A percentile compares a stretch with the other conserved stretches of the same genome.
Conservation (phyloP, 176 grass and related monocot species). For the Chrysopogon serrulatus region DNA sequence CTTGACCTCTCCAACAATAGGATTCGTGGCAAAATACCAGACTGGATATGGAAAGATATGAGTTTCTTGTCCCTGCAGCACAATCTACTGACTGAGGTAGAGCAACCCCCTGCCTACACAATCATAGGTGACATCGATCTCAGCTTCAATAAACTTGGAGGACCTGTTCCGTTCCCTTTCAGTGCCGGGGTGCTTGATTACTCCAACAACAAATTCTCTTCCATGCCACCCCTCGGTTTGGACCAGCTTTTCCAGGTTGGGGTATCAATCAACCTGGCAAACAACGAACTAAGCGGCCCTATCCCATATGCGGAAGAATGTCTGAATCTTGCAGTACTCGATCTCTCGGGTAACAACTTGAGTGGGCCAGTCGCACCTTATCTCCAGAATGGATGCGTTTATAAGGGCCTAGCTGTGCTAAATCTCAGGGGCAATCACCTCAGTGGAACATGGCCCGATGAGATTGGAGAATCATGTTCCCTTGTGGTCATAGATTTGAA, state of each 20-base stretch:
- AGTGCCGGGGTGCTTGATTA: accelerated
- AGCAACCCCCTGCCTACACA: not conserved
- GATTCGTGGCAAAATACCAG: slow-evolving; percentile 32
- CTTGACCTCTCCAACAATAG: slow-evolving; percentile 52
- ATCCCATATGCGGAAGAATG: not conserved
- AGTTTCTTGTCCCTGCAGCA: not conserved
- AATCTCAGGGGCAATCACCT: slow-evolving; percentile 14
- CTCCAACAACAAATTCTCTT: too few species aligned
- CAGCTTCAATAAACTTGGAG: not conserved
- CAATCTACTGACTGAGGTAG: slow-evolving; percentile 31
- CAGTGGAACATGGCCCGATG: not conserved
- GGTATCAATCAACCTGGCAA: not conserved
- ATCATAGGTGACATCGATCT: not conserved
- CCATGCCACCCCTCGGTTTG: not conserved
- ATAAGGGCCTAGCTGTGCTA: not conserved
- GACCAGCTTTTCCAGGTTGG: not conserved
- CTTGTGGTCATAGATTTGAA: not conserved
- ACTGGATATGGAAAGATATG: slow-evolving; percentile 42
- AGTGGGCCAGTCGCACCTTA: not conserved
- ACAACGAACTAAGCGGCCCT: slow-evolving; percentile 12
- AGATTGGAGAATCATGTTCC: not conserved
- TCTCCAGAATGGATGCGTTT: not conserved
- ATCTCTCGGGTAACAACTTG: slow-evolving; percentile 16
- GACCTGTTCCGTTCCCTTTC: not conserved
- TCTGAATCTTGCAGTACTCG: accelerated